phyloP scores from a whole-genome alignment of 1,139 yeast species.

The Schwanniomyces etchellsii region DNA sequence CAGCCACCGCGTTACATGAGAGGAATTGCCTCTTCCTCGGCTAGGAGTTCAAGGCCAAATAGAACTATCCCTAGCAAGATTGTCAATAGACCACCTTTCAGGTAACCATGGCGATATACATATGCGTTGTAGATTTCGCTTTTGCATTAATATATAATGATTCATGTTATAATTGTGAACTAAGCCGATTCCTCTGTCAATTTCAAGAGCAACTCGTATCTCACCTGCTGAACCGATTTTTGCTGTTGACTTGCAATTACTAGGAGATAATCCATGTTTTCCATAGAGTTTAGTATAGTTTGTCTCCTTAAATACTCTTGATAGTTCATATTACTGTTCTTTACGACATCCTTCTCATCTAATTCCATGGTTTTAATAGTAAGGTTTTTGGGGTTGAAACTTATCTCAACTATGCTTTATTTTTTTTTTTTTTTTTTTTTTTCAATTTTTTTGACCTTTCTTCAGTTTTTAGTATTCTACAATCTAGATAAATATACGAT shows the following conservation, averaged over 20 bases:
- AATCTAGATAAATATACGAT: background rate
- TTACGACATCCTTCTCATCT: too few relatives aligned
- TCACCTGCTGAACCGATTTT: slow-evolving; percentile 39
- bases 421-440: too few relatives aligned
- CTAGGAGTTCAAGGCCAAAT: background rate
- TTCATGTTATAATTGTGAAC: too few relatives aligned
- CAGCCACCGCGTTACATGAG: slow-evolving; percentile 42
- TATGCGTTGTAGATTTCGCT: background rate
- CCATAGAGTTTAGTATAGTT: slow-evolving; percentile 36
- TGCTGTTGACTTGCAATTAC: slow-evolving; percentile 40
- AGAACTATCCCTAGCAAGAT: background rate
- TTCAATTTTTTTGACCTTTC: too few relatives aligned
- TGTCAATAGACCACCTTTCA: slow-evolving; percentile 15
- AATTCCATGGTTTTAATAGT: too few relatives aligned
- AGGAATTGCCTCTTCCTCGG: slow-evolving; percentile 22
- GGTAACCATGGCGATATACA: slow-evolving; percentile 11
- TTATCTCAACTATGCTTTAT: too few relatives aligned
- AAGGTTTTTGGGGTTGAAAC: too few relatives aligned
- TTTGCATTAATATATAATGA: slow-evolving; percentile 1
- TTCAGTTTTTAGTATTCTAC: too few relatives aligned
- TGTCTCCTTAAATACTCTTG: slow-evolving; percentile 37
- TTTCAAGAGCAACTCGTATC: slow-evolving; percentile 28
- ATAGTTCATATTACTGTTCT: slow-evolving; percentile 17
- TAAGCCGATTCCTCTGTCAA: too few relatives aligned
- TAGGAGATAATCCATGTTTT: slow-evolving; percentile 38